Evolutionary conservation across 768 basidiomycete genomes (phyloP).

Genomic region (Boletus coccyginus): DNA sequence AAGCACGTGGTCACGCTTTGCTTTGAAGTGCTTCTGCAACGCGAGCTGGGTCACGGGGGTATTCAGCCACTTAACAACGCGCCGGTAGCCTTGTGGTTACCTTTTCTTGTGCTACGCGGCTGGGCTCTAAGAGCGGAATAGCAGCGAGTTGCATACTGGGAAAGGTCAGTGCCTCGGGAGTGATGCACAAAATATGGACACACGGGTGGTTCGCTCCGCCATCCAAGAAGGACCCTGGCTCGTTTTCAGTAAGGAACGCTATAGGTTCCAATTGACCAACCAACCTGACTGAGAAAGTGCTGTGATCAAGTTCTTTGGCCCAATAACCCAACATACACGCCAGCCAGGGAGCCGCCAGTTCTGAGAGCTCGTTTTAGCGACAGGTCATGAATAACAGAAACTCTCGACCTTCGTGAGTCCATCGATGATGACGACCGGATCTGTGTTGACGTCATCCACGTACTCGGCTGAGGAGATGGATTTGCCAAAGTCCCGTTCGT

Average conservation of each 20-base stretch:
- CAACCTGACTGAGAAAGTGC: slow-evolving; percentile 87
- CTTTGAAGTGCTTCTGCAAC: slow-evolving; percentile 87
- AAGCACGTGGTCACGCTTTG: slow-evolving; percentile 88
- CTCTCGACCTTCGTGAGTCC: slow-evolving; percentile 80
- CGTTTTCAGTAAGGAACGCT: neutral
- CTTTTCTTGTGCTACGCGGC: slow-evolving; percentile 68
- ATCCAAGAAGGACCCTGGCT: slow-evolving; percentile 79
- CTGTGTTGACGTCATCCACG: slow-evolving; percentile 83
- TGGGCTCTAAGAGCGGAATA: slow-evolving; percentile 74
- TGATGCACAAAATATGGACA: slow-evolving; percentile 25
- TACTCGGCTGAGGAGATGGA: slow-evolving; percentile 81
- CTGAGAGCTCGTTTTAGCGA: slow-evolving; percentile 39
- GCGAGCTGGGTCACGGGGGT: slow-evolving; percentile 47
- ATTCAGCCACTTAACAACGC: neutral
- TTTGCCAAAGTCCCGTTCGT: slow-evolving; percentile 68
- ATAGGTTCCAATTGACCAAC: slow-evolving; percentile 5
- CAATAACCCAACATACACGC: slow-evolving; percentile 92
- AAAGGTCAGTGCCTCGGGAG: neutral
- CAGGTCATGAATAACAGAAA: neutral
- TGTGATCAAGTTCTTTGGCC: slow-evolving; percentile 83
- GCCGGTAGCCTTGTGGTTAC: slow-evolving; percentile 24
- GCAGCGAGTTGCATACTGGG: slow-evolving; percentile 83
- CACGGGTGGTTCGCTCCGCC: slow-evolving; percentile 94
- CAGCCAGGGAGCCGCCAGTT: slow-evolving; percentile 96
- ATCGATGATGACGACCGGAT: slow-evolving; percentile 82